Evolutionary conservation across 805 yeast genomes (phyloP).

Genomic region (Ogataea trehalophila): DNA sequence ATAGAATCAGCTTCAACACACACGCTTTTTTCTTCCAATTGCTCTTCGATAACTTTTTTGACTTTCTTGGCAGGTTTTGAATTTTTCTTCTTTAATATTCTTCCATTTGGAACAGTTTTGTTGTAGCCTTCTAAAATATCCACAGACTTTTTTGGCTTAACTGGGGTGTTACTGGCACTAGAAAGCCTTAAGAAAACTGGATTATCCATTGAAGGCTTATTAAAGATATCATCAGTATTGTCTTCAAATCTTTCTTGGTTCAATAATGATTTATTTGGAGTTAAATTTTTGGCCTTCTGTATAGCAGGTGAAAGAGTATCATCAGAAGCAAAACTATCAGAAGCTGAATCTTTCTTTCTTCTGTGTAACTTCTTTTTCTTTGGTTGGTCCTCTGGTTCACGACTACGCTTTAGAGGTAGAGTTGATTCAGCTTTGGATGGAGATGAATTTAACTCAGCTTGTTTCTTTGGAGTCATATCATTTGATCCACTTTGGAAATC

Average conservation of each 20-base stretch:
- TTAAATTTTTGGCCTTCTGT: background rate
- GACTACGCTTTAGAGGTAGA: constrained; percentile 16
- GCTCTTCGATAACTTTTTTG: background rate
- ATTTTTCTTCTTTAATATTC: constrained; percentile 2
- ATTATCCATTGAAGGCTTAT: constrained; percentile 5
- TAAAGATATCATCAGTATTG: constrained; percentile 13
- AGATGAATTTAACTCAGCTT: constrained; percentile 1
- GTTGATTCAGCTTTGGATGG: constrained; percentile 9
- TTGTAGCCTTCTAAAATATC: constrained; percentile 13
- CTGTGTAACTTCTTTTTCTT: constrained; percentile 14
- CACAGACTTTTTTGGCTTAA: constrained; percentile 4
- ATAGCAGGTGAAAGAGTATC: constrained; percentile 8
- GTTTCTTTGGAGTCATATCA: background rate
- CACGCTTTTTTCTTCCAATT: background rate
- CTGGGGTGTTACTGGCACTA: constrained; percentile 9
- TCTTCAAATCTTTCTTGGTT: constrained; percentile 22
- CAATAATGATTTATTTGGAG: constrained; percentile 14
- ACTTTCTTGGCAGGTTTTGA: background rate
- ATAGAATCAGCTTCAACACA: too few relatives aligned
- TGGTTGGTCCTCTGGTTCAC: constrained; percentile 10
- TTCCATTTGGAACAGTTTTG: constrained; percentile 17
- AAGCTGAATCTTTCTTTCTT: constrained; percentile 4
- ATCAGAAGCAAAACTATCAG: constrained; percentile 12
- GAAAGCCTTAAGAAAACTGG: constrained; percentile 5
- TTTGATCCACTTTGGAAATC: background rate